A percentile compares a stretch with the other conserved stretches of the same genome.
phyloP scores from a whole-genome alignment of 2,329 filamentous ascomycete genomes.

The Polytolypa hystricis region DNA sequence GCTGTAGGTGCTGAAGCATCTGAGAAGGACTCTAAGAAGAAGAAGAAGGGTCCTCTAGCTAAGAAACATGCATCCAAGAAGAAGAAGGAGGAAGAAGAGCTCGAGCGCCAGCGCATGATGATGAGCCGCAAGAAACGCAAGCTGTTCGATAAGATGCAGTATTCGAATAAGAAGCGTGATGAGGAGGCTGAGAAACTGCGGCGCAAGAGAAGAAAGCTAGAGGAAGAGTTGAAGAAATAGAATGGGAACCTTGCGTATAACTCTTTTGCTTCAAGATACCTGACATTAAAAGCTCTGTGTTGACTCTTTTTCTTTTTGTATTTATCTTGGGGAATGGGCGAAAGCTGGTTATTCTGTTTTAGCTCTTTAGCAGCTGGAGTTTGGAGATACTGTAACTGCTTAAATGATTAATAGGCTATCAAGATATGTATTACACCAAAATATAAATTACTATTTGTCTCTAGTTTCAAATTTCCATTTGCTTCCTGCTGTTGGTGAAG shows the following conservation, averaged over 20 bases:
- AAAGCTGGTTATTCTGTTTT: too few relatives aligned
- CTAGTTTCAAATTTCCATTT: too few relatives aligned
- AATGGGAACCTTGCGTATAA: slow-evolving; percentile 12
- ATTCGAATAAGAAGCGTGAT: slow-evolving; percentile 87
- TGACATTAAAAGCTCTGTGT: background rate
- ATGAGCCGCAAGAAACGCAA: slow-evolving; percentile 96
- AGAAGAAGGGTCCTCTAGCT: slow-evolving; percentile 58
- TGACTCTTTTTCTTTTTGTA: background rate
- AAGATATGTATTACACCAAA: too few relatives aligned
- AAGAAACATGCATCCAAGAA: slow-evolving; percentile 58
- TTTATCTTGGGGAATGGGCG: too few relatives aligned
- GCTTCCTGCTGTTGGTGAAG: too few relatives aligned
- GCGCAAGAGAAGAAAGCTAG: slow-evolving; percentile 80
- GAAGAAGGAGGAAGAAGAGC: slow-evolving; percentile 65
- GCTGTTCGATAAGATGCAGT: slow-evolving; percentile 94
- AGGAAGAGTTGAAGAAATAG: slow-evolving; percentile 40
- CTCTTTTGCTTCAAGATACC: too few relatives aligned
- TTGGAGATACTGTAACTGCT: too few relatives aligned
- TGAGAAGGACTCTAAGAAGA: slow-evolving; percentile 46
- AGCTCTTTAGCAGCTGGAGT: too few relatives aligned
- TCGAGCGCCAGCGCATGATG: slow-evolving; percentile 95
- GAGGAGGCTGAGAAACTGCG: slow-evolving; percentile 78
- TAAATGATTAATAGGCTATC: too few relatives aligned
- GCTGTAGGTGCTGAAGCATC: slow-evolving; percentile 40
- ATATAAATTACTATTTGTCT: too few relatives aligned